Base-by-base conservation (phyloP, 257 asterid genomes). In the Vinca minor region DNA sequence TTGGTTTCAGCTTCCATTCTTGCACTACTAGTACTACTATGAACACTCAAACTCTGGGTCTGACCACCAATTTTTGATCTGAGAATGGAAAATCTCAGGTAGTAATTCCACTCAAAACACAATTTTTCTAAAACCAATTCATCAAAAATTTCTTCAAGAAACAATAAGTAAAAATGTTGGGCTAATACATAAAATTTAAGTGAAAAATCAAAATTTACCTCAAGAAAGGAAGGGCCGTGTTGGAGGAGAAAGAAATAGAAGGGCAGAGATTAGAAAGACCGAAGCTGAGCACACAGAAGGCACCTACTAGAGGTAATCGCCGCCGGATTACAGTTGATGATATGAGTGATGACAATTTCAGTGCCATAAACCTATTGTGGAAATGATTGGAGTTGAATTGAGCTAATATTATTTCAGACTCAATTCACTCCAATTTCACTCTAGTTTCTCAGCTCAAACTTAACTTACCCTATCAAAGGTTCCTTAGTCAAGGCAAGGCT, bases 281-380 rank as follows among this genome's bases (percentile, higher is more conserved):
- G n/a, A 82, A 82, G 67, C 94, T 83, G 23, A 92, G 82, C 59
- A 87, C 80, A 73, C 95, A 85, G 65, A 92, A 78, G 23, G 95
- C 96, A 62, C 99, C 95, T 32, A 89, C 87, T 57, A 89, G 71
- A 45, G 98, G 95, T 18, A 92, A 73, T 47, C 81, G 81, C 36
- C 88, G 83, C 70, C 85, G 83, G 66, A 82, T 71, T 70, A 81
- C 73, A 36, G 87, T 65, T 62, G 95, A 77, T 67, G 94, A 83
- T 67, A 83, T 71, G 71, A 84, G 36, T 64, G 91, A 71, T 25
- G 96, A 78, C 75, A 87, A 77, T 74, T 82, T 81, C 66, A 81
- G 71, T 79, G 94, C 96, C 97, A 92, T 87, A 62, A 77, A 70
- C n/a, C n/a, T n/a, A n/a, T n/a, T n/a, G n/a, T n/a, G n/a, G n/a